These are phyloP conservation scores for Xerocomellus intermedius DNA, from an alignment of 768 basidiomycete genomes.

Conservation along the genomic window DNA sequence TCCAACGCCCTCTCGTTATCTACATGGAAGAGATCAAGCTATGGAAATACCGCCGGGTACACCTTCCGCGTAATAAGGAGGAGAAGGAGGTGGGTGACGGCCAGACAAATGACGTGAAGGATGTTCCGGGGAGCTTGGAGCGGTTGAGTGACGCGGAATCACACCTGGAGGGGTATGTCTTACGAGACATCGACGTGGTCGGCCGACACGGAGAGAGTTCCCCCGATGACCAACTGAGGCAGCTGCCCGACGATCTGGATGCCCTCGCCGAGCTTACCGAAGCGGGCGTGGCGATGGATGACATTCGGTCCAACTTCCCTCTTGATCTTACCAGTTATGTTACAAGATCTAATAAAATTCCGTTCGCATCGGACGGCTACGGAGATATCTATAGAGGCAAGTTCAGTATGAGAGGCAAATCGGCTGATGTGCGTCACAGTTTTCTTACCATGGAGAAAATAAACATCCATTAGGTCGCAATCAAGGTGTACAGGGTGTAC, in stretches of 20 bases:
- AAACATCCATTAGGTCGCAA: neutral
- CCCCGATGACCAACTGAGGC: neutral
- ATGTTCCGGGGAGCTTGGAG: constrained; percentile 22
- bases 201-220: neutral
- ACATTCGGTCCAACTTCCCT: neutral
- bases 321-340: neutral
- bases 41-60: constrained; percentile 14
- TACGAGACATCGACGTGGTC: constrained; percentile 14
- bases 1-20: constrained; percentile 22
- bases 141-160: constrained; percentile 11
- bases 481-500: neutral
- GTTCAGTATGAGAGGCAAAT: neutral
- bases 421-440: neutral
- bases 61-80: neutral
- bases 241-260: constrained; percentile 1
- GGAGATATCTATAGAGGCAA: neutral
- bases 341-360: neutral
- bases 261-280: constrained; percentile 11
- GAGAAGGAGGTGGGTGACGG: neutral
- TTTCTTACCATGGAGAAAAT: neutral
- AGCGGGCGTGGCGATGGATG: neutral
- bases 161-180: constrained; percentile 6
- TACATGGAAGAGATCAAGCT: constrained; percentile 19
- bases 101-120: neutral
- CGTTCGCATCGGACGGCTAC: neutral